A percentile compares a stretch with the other conserved stretches of the same genome.
phyloP scores from a whole-genome alignment of 805 yeast genomes.

The Pichia cabralensis region DNA sequence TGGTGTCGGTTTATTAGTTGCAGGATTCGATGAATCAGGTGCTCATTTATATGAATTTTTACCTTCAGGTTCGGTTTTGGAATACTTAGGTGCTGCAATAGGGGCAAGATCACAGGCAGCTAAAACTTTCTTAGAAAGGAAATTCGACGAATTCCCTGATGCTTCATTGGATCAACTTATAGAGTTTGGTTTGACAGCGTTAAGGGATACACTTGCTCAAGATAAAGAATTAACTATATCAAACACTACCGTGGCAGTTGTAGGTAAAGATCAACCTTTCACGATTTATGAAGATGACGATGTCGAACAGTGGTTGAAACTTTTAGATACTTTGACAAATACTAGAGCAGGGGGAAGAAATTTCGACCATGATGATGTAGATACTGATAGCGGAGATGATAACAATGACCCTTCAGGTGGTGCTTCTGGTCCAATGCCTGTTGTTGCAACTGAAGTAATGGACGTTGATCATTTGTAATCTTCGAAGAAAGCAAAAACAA shows the following conservation, averaged over 20 bases:
- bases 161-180: constrained; percentile 63
- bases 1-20: constrained; percentile 88
- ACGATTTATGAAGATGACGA: constrained; percentile 77
- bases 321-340: constrained; percentile 56
- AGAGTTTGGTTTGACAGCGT: constrained; percentile 77
- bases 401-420: constrained; percentile 26
- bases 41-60: constrained; percentile 91
- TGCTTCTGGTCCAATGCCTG: constrained; percentile 13
- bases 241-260: constrained; percentile 87
- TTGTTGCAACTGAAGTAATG: constrained; percentile 8
- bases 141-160: constrained; percentile 55
- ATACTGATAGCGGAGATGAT: constrained; percentile 17
- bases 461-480: constrained; percentile 6
- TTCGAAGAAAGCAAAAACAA: too few species aligned
- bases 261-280: constrained; percentile 68
- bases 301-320: constrained; percentile 75
- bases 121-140: constrained; percentile 87
- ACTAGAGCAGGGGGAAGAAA: constrained; percentile 37
- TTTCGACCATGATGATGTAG: constrained; percentile 22
- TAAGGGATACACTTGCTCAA: constrained; percentile 89
- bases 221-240: constrained; percentile 80
- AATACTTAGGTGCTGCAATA: constrained; percentile 87
- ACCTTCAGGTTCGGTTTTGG: constrained; percentile 90
- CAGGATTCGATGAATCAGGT: constrained; percentile 90
- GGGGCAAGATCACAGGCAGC: constrained; percentile 99